A percentile compares a stretch with the other conserved stretches of the same genome.
Evolutionary conservation across 2,329 filamentous ascomycete genomes (phyloP).

Genomic region (Karstenula rhodostoma): DNA sequence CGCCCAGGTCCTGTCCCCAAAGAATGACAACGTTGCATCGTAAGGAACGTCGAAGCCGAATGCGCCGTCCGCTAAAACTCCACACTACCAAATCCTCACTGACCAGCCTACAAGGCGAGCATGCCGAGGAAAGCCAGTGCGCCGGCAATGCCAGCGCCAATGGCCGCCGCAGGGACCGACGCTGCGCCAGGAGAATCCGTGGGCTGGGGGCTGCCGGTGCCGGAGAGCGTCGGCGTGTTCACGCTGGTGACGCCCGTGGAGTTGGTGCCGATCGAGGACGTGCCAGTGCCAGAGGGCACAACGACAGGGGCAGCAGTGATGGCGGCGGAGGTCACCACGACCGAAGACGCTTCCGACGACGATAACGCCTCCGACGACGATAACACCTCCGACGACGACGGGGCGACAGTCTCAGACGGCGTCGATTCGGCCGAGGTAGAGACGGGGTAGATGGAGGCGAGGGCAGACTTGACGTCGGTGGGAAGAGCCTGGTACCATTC

Average conservation of each 20-base stretch:
- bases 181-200: conserved; percentile 37
- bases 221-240: conserved; percentile 33
- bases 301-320: conserved; percentile 19
- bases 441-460: conserved; percentile 48
- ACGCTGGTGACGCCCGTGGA: conserved; percentile 30
- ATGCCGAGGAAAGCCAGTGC: conserved; percentile 53
- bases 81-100: conserved; percentile 11
- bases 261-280: conserved; percentile 31
- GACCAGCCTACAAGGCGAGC: conserved; percentile 50
- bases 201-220: conserved; percentile 13
- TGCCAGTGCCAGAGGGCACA: conserved; percentile 22
- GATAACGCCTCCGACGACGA: conserved; percentile 18
- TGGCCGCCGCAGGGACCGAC: conserved; percentile 46
- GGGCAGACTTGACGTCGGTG: conserved; percentile 53
- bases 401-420: conserved; percentile 24
- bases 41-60: conserved; percentile 38
- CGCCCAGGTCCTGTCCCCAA: conserved; percentile 22
- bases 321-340: conserved; percentile 18
- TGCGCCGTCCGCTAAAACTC: conserved; percentile 33
- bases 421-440: conserved; percentile 28
- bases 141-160: conserved; percentile 52
- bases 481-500: conserved; percentile 57
- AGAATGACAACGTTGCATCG: conserved; percentile 45
- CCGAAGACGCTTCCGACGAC: conserved; percentile 10
- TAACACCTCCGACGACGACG: conserved; percentile 2